Evolutionary conservation across 345 rosid species (phyloP).

Genomic region (Dipteronia sinensis): DNA sequence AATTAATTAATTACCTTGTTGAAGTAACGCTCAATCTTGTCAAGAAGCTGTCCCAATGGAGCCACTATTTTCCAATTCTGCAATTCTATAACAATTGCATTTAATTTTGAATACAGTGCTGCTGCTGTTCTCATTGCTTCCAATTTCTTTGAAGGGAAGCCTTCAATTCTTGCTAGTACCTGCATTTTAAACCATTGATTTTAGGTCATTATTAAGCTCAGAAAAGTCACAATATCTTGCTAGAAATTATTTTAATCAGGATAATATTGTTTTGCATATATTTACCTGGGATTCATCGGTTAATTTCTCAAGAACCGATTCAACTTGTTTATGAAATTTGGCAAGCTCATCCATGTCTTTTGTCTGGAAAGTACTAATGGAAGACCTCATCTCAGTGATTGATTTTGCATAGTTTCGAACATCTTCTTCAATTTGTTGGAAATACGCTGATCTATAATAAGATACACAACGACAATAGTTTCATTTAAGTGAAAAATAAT

Average conservation of each 20-base stretch:
- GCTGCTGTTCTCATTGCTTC: slow-evolving; percentile 80
- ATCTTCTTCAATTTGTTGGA: slow-evolving; percentile 87
- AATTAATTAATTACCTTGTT: slow-evolving; percentile 50
- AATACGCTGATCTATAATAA: slow-evolving; percentile 75
- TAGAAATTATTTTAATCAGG: too few relatives aligned
- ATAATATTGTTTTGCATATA: neutral
- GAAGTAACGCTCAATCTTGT: slow-evolving; percentile 80
- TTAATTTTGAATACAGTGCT: slow-evolving; percentile 59
- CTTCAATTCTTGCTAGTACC: slow-evolving; percentile 91
- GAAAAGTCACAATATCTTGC: neutral
- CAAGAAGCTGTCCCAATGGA: slow-evolving; percentile 70
- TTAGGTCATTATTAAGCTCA: neutral
- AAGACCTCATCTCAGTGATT: slow-evolving; percentile 53
- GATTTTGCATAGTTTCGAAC: slow-evolving; percentile 58
- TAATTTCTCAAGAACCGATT: slow-evolving; percentile 77
- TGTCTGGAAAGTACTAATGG: slow-evolving; percentile 61
- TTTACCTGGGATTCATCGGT: slow-evolving; percentile 93
- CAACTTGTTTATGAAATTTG: slow-evolving; percentile 71
- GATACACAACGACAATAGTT: neutral
- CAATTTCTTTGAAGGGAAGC: slow-evolving; percentile 81
- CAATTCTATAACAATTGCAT: slow-evolving; percentile 54
- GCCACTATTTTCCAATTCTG: slow-evolving; percentile 64
- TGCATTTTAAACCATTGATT: slow-evolving; percentile 19
- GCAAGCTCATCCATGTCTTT: slow-evolving; percentile 79
- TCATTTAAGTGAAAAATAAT: too few relatives aligned